Base-by-base conservation (phyloP, 1,284 basidiomycete species). In the Boletus holoroseus region DNA sequence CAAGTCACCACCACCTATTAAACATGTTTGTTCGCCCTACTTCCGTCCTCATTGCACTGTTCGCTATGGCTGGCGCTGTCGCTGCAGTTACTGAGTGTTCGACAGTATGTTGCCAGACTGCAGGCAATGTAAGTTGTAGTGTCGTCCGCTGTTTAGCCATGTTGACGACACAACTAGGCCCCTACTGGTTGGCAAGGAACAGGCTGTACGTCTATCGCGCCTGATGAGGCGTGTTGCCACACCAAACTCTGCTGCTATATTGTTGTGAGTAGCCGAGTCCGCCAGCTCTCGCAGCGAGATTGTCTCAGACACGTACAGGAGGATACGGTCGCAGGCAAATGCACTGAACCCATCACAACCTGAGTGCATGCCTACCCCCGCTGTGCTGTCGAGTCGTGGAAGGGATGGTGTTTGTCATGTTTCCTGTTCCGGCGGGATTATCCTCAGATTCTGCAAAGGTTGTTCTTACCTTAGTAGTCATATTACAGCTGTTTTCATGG, bases 1-100 rank as follows among this genome's bases (percentile, higher is more conserved):
- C 3, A n/a, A n/a, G 2, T 20, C 4, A 5, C 5, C 24, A 8
- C 12, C 12, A 15, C 27, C 13, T 22, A n/a, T 34, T 11, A 0
- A 18, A 18, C 30, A 55, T 54, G 52, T 43, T 55, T 15, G n/a
- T n/a, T 39, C 53, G 39, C n/a, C 24, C 34, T 13, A 16, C 27
- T 27, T 27, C 47, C n/a, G 3, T 43, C 37, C 20, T 39, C 15
- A n/a, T 51, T 9, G 47, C 49, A 13, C 20, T 56, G 1, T 16
- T 51, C 13, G 36, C 32, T 7, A 16, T 52, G 18, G 15, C n/a
- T 7, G 31, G 40, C 15, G 27, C 22, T 9, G 27, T 34, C 15
- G 27, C 30, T 11, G 44, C 11, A 2, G 18, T 26, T 20, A 22
- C 8, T 5, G 12, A 11, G 7, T 55, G 52, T 39, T 24, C 27